A percentile compares a stretch with the other conserved stretches of the same genome.
Conservation (phyloP, 306 rosid species). For the Casuarina glauca region DNA sequence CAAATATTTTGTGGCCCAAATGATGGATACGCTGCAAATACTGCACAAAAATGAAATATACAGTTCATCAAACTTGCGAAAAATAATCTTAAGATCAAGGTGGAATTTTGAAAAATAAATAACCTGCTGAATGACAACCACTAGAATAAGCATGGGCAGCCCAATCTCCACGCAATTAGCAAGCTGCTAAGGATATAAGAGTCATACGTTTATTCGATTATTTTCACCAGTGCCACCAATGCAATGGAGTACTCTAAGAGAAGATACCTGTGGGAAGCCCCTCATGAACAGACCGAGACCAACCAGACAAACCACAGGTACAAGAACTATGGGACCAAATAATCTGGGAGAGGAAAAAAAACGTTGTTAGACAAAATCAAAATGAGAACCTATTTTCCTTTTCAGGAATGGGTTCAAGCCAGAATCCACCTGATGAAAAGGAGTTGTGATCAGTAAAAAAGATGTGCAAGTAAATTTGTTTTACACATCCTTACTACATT, state of each 20-base stretch:
- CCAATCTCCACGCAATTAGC: slow-evolving; percentile 85
- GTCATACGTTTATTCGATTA: slow-evolving; percentile 22
- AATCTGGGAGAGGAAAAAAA: slow-evolving; percentile 44
- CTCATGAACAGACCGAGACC: slow-evolving; percentile 82
- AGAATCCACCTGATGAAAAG: slow-evolving; percentile 6
- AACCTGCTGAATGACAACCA: slow-evolving; percentile 81
- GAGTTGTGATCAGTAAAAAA: neutral
- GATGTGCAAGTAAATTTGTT: neutral
- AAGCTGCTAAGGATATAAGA: slow-evolving; percentile 53
- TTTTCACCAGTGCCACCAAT: slow-evolving; percentile 5
- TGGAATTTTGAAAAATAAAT: slow-evolving; percentile 1
- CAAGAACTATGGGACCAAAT: slow-evolving; percentile 69
- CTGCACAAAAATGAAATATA: slow-evolving; percentile 24
- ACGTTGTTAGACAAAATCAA: slow-evolving; percentile 7
- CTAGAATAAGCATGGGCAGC: slow-evolving; percentile 80
- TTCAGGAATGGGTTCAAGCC: slow-evolving; percentile 6
- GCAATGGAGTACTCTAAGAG: slow-evolving; percentile 15
- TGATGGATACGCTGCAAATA: slow-evolving; percentile 39
- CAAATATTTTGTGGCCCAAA: slow-evolving; percentile 25
- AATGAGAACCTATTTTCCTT: neutral
- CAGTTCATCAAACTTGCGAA: neutral
- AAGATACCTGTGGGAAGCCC: slow-evolving; percentile 85
- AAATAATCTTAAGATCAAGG: neutral
- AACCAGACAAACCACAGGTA: slow-evolving; percentile 72
- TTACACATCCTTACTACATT: neutral